These are phyloP conservation scores for Eragrostis nindensis DNA, from an alignment of 176 grass and related monocot species.

Conservation along the genomic window DNA sequence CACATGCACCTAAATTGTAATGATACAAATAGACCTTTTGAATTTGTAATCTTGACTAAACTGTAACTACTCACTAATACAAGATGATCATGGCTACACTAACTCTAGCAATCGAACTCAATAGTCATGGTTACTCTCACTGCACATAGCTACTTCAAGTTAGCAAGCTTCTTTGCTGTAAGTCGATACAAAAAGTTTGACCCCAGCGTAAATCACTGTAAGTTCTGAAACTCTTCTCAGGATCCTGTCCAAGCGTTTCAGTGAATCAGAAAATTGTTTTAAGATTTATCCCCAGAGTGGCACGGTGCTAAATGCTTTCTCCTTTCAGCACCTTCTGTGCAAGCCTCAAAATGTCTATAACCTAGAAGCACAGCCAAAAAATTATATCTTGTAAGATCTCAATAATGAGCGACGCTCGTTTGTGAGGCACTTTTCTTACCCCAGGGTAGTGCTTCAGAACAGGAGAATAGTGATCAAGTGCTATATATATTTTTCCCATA, in stretches of 20 bases:
- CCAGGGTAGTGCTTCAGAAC: conserved; percentile 90
- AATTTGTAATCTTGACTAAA: conserved; percentile 6
- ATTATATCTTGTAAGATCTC: background rate
- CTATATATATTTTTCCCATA: conserved; percentile 80
- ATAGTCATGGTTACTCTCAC: conserved; percentile 23
- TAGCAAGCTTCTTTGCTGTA: conserved; percentile 22
- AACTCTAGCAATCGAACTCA: conserved; percentile 20
- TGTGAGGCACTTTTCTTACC: conserved; percentile 51
- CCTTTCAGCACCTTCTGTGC: conserved; percentile 68
- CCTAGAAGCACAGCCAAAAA: conserved; percentile 37
- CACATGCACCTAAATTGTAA: background rate
- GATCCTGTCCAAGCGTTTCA: conserved; percentile 17
- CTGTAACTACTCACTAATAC: conserved; percentile 32
- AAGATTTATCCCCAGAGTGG: background rate
- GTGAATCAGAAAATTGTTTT: background rate
- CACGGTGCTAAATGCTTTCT: conserved; percentile 44
- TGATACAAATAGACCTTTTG: background rate
- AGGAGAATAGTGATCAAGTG: conserved; percentile 91
- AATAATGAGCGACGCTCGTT: background rate
- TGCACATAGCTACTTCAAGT: conserved; percentile 19
- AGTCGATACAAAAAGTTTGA: conserved; percentile 19
- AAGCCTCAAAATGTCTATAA: conserved; percentile 68
- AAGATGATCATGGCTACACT: background rate
- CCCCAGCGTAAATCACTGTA: background rate
- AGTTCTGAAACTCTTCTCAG: background rate